Evolutionary conservation across 1,139 yeast genomes (phyloP), one percentile per base, ranked within the genome.

Genomic region (Yamadazyma atmosphaerica): DNA sequence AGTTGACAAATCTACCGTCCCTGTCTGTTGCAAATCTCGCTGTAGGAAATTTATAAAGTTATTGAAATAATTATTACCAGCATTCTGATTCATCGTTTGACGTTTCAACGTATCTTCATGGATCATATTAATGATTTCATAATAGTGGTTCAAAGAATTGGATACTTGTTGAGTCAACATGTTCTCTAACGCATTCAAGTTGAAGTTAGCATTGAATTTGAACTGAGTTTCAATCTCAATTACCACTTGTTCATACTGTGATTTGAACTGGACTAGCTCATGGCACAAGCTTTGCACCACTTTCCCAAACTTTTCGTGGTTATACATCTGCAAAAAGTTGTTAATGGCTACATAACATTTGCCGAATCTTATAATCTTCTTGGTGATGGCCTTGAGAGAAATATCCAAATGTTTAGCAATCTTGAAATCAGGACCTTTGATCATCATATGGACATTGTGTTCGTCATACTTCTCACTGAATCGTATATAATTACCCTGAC

Each of bases 401-500:
- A 86, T 72, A 52, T 88, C 95, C 50, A 92, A 65, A 43, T 80
- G 80, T 50, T 80, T 83, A 28, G 86, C 83, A 21, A 87, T 75
- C 46, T 79, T 75, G 60, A 74, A 89, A 42, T 85, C 92, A 1
- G 95, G 94, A 0, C 95, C 95, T 13, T 57, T 58, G 4, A 84
- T 63, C 33, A 75, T 55, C 9, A 60, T 51, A 6, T 55, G 55
- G 3, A 56, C 42, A 14, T 62, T 58, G 0, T 45, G 37, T 0
- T 79, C 78, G 51, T 81, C 78, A 51, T 77, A 86, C 21, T 71
- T 68, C 36, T 79, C 86, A 32, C 83, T 73, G 54, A 77, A 86
- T 33, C 90, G 68, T 19, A 92, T 79, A 50, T 84, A 88, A 25
- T 72, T 70, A 0, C 98, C 97, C 56, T 89, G 96, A 32, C 78